A percentile compares a stretch with the other conserved stretches of the same genome.
Evolutionary conservation across 495 filamentous ascomycete species (phyloP).

Genomic region (Penicillium herquei): DNA sequence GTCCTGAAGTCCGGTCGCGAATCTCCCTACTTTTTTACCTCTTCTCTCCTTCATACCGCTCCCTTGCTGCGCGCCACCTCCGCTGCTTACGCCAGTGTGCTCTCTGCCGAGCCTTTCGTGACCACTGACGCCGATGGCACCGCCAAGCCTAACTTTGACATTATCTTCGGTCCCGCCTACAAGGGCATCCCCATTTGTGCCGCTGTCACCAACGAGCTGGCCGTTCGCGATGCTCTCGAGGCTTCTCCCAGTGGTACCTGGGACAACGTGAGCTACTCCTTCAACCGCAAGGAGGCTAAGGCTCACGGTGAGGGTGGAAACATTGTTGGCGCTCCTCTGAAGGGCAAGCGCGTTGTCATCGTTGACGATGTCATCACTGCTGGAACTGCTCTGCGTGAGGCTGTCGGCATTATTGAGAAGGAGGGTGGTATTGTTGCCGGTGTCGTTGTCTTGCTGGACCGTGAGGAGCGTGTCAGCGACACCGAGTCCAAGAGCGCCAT

Average conservation of each 20-base stretch:
- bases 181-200: slow-evolving; percentile 91
- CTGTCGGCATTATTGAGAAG: slow-evolving; percentile 75
- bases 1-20: slow-evolving; percentile 87
- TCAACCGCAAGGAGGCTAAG: slow-evolving; percentile 95
- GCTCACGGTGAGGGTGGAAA: slow-evolving; percentile 89
- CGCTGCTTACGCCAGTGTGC: slow-evolving; percentile 75
- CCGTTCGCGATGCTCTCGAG: slow-evolving; percentile 53
- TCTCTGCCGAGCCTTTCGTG: slow-evolving; percentile 48
- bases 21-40: slow-evolving; percentile 99
- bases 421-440: slow-evolving; percentile 82
- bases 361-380: slow-evolving; percentile 96
- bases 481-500: slow-evolving; percentile 64
- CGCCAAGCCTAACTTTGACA: slow-evolving; percentile 35
- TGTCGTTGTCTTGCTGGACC: slow-evolving; percentile 83
- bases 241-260: slow-evolving; percentile 32
- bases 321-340: slow-evolving; percentile 82
- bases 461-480: slow-evolving; percentile 73
- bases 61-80: slow-evolving; percentile 70
- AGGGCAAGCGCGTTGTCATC: slow-evolving; percentile 80
- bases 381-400: slow-evolving; percentile 88
- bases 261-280: slow-evolving; percentile 67
- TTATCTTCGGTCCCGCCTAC: slow-evolving; percentile 77
- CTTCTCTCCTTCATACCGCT: slow-evolving; percentile 78
- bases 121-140: slow-evolving; percentile 33
- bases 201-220: slow-evolving; percentile 66